Base-by-base conservation (phyloP, 1,284 basidiomycete genomes). In the Mycena citricolor region DNA sequence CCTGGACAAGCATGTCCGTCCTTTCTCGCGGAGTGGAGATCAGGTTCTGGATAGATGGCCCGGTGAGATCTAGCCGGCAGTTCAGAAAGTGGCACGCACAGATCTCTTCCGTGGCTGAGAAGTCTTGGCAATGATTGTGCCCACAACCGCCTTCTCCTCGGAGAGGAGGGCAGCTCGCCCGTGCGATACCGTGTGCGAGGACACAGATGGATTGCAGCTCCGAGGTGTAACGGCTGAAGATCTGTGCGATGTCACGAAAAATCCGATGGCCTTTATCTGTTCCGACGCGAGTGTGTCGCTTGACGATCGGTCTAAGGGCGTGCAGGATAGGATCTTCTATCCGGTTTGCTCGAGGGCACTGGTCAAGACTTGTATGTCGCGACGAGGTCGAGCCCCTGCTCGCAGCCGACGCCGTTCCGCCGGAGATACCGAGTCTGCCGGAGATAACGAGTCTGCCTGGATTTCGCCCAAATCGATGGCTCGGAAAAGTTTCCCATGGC, bases 91-190 rank as follows among this genome's bases (percentile, higher is more conserved):
- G n/a, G n/a, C n/a, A n/a, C n/a, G n/a, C n/a, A n/a, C n/a, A n/a
- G n/a, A n/a, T 31, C 79, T 68, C 49, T 66, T 71, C 5, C 76
- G 67, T n/a, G 73, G 72, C 49, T 81, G 77, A 0, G 77, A 74
- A 8, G 68, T 76, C 47, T 80, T 79, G 21, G 77, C 77, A 0
- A 76, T 66, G 44, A 84, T 83, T 0, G 81, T 82, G 1, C 82
- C 81, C 16, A 83, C 61, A 4, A 81, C 61, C 0, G 70, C 79
- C 58, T 85, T 81, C 54, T 76, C 80, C 55, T 86, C 80, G 4
- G 75, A 73, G 4, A 84, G 61, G 52, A 70, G 66, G 0, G 69
- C 64, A 4, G 59, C 59, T 23, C 65, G 67, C 7, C 59, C 52
- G 29, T 65, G 64, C 12, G 73, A 76, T 2, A 83, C 61, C 3